phyloP scores from a whole-genome alignment of 306 rosid genomes.

The Senna tora region DNA sequence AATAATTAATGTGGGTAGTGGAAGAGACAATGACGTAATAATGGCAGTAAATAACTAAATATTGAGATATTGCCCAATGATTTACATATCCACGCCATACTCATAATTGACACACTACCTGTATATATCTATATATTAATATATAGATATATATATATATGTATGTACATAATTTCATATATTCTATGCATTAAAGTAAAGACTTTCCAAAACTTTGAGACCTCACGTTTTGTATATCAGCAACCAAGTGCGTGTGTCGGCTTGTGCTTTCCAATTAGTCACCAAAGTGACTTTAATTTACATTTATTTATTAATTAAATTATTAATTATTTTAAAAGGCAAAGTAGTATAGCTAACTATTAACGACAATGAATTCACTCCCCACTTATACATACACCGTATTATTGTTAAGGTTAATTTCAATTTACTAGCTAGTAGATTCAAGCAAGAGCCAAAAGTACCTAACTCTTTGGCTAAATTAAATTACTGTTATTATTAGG shows the following conservation, averaged over 20 bases:
- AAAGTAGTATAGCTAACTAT: neutral
- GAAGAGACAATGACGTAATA: neutral
- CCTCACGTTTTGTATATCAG: conserved; percentile 15
- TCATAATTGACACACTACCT: neutral
- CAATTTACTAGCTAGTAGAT: too few species aligned
- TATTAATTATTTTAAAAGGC: neutral
- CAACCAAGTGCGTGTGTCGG: conserved; percentile 27
- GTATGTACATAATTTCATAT: neutral
- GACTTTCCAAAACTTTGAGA: conserved; percentile 13
- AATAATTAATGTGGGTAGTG: neutral
- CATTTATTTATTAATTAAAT: neutral
- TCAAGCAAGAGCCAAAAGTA: too few species aligned
- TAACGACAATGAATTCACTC: neutral
- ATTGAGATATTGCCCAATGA: neutral
- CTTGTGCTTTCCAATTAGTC: neutral
- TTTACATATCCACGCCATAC: too few species aligned
- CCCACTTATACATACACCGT: too few species aligned
- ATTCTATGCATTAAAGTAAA: neutral
- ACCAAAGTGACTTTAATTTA: conserved; percentile 4
- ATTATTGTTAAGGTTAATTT: too few species aligned
- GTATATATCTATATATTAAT: too few species aligned
- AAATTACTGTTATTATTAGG: neutral
- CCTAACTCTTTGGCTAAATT: neutral
- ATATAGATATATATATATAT: too few species aligned
- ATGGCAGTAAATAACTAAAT: neutral